Evolutionary conservation across 371 early-diverging fungal species (phyloP).

Genomic region (Basidiobolus meristosporus): DNA sequence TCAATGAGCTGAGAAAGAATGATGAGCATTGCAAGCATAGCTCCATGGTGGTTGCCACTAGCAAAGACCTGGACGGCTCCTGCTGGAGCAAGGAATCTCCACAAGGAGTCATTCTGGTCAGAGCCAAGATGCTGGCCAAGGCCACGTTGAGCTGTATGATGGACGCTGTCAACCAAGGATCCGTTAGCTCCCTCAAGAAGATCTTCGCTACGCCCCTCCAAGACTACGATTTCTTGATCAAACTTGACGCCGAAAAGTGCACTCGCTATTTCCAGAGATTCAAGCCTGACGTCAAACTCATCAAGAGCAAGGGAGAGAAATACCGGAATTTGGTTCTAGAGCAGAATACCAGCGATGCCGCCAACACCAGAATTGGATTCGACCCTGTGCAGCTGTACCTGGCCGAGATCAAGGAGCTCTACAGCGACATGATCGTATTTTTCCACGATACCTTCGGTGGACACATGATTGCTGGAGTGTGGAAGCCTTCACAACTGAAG

Average conservation of each 20-base stretch:
- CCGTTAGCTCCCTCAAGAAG: slow-evolving; percentile 11
- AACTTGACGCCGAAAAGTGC: slow-evolving; percentile 25
- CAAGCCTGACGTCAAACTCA: no score
- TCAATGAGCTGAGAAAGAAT: slow-evolving; percentile 4
- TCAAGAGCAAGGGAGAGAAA: slow-evolving; percentile 5
- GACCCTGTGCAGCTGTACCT: slow-evolving; percentile 41
- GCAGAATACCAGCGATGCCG: slow-evolving; percentile 7
- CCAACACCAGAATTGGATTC: slow-evolving; percentile 19
- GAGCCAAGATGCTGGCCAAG: slow-evolving; percentile 36
- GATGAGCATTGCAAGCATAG: slow-evolving; percentile 21
- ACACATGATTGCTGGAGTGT: slow-evolving; percentile 45
- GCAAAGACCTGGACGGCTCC: slow-evolving; percentile 27
- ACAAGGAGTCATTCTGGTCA: slow-evolving; percentile 24
- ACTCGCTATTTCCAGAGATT: slow-evolving; percentile 38
- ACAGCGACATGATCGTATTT: slow-evolving; percentile 28
- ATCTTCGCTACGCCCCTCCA: slow-evolving; percentile 46
- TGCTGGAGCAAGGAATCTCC: slow-evolving; percentile 32
- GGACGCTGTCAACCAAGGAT: not conserved
- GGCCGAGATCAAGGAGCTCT: slow-evolving; percentile 29
- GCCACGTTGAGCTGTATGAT: slow-evolving; percentile 25
- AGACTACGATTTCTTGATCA: slow-evolving; percentile 44
- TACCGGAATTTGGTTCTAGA: not conserved
- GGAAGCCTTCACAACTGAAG: slow-evolving; percentile 27
- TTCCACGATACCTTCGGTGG: slow-evolving; percentile 68
- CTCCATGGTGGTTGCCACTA: slow-evolving; percentile 41